phyloP scores from a whole-genome alignment of 1,284 basidiomycete species.

The Moesziomyces parantarcticus region DNA sequence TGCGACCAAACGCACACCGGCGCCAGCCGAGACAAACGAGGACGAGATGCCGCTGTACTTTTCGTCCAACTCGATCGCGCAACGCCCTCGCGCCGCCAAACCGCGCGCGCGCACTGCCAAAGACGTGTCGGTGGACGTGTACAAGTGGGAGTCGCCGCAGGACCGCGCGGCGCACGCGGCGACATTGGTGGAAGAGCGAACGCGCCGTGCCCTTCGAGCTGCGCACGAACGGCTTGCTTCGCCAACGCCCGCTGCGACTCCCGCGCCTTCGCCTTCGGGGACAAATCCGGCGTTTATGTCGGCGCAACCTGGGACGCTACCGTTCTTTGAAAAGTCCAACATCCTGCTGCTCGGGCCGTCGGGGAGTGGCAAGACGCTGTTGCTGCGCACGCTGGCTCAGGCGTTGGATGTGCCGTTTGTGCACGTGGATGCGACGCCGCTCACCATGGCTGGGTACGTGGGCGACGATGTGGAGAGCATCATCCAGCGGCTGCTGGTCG shows the following conservation, averaged over 20 bases:
- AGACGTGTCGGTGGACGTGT: neutral
- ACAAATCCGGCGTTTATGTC: too few species aligned
- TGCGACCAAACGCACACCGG: neutral
- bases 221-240: conserved; percentile 14
- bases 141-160: conserved; percentile 25
- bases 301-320: conserved; percentile 12
- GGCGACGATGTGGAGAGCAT: conserved; percentile 59
- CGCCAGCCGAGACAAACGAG: conserved; percentile 7
- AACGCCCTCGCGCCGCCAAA: neutral
- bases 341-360: conserved; percentile 83
- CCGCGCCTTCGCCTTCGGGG: neutral
- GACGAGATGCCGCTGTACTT: conserved; percentile 27
- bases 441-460: conserved; percentile 58
- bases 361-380: conserved; percentile 66
- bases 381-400: conserved; percentile 47
- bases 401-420: conserved; percentile 57
- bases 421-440: conserved; percentile 53
- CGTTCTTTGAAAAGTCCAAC: conserved; percentile 79
- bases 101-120: neutral
- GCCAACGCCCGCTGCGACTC: neutral
- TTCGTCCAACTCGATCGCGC: conserved; percentile 19
- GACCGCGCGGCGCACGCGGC: conserved; percentile 25
- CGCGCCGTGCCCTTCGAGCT: conserved; percentile 16
- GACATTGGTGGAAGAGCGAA: conserved; percentile 27
- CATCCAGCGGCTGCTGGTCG: conserved; percentile 43